Base-by-base conservation (phyloP, 164 flowering plant species). In the Amborella trichopoda region DNA sequence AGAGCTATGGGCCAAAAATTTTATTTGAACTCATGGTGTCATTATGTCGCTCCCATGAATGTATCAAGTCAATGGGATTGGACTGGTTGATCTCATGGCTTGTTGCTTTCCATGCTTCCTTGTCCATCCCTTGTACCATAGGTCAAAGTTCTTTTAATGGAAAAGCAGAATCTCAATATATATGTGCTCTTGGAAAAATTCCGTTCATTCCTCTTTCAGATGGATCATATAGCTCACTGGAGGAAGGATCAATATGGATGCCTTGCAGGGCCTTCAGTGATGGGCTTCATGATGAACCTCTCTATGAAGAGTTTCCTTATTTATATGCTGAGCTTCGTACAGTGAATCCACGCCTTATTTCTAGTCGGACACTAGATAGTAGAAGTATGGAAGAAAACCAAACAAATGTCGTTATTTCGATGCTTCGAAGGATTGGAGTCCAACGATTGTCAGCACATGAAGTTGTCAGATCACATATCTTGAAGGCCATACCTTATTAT, bases 141-240 rank as follows among this genome's bases (percentile, higher is more conserved):
- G 43, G 16, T 14, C 54, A 44, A 28, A 49, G 37, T 36, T 45
- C 65, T n/a, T 17, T 53, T 13, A 53, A 56, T 41, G 12, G 54
- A 39, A 60, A 22, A 16, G 33, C 44, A 25, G 79, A 71, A 46
- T 23, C 48, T 19, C 83, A 75, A 60, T 49, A 69, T 17, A 51
- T 69, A 13, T 44, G 48, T 33, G 56, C 37, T 16, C 84, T 87
- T 23, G 58, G 53, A 46, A 73, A 65, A 34, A 50, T 78, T 47
- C 80, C 88, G 36, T 82, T 82, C 59, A 74, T 91, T 63, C 99
- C 95, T 26, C 94, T 91, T 48, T 82, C 88, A 22, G 73, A 91
- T 84, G 95, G 96, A 51, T 72, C 77, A 9, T 82, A 56, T 67
- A 60, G 82, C 28, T 78, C 94, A 16, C 33, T 80, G 34, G 67